Percentiles rank a stretch among this genome's conserved stretches.
These are phyloP conservation scores for Cyathus olla DNA, from an alignment of 1,284 basidiomycete species.

Conservation along the genomic window DNA sequence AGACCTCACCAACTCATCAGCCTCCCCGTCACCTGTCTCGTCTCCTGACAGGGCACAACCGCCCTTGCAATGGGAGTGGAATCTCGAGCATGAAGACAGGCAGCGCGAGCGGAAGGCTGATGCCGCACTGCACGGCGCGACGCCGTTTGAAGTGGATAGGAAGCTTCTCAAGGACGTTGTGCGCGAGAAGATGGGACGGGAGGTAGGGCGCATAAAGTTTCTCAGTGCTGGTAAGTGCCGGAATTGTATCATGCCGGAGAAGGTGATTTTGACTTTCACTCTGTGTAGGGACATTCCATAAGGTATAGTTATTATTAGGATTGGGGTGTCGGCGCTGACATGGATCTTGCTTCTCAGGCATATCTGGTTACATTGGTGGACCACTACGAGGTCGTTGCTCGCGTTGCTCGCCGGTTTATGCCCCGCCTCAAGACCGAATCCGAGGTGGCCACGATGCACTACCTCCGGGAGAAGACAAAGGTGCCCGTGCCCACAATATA, in stretches of 20 bases:
- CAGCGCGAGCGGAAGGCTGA: constrained; percentile 70
- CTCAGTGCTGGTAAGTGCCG: constrained; percentile 73
- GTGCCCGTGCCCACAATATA: constrained; percentile 81
- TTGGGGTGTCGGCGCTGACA: no score
- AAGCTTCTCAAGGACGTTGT: constrained; percentile 80
- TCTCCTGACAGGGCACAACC: constrained; percentile 8
- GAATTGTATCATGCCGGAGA: no score
- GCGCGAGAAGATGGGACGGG: constrained; percentile 70
- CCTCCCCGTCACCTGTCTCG: neutral
- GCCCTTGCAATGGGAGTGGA: constrained; percentile 73
- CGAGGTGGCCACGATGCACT: constrained; percentile 84
- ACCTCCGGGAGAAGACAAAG: constrained; percentile 72
- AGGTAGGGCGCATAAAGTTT: constrained; percentile 78
- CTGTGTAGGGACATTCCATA: constrained; percentile 80
- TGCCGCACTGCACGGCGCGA: constrained; percentile 63
- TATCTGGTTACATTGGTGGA: constrained; percentile 79
- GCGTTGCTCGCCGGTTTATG: constrained; percentile 86
- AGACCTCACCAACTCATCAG: constrained; percentile 9
- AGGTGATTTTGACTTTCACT: constrained; percentile 18
- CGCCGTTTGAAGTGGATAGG: constrained; percentile 79
- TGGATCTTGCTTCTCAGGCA: constrained; percentile 54
- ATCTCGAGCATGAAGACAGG: constrained; percentile 72
- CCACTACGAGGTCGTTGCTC: constrained; percentile 72
- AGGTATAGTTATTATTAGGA: constrained; percentile 42
- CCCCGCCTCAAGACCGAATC: constrained; percentile 85